Conservation (phyloP, 805 yeast genomes). For the Wickerhamomyces strasburgensis region DNA sequence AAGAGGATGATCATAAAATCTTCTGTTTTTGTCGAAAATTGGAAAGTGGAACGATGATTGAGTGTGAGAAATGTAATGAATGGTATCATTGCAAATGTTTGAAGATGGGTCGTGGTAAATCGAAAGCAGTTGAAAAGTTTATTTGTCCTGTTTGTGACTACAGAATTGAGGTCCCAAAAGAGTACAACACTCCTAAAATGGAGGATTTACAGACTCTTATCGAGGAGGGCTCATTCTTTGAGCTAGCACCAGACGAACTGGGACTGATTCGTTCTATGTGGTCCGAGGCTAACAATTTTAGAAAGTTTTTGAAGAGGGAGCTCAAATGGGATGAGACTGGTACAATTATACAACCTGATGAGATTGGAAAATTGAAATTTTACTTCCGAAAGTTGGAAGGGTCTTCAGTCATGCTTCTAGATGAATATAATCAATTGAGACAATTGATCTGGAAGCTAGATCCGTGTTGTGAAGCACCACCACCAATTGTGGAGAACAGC, state of each 20-base stretch:
- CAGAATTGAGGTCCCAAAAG: constrained; percentile 27
- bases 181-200: constrained; percentile 29
- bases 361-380: constrained; percentile 31
- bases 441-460: constrained; percentile 23
- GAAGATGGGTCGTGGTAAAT: constrained; percentile 30
- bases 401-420: constrained; percentile 29
- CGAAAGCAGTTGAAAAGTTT: constrained; percentile 33
- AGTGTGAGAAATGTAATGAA: constrained; percentile 64
- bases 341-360: constrained; percentile 19
- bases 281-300: constrained; percentile 18
- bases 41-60: constrained; percentile 63
- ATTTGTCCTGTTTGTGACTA: constrained; percentile 53
- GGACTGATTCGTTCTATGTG: constrained; percentile 15
- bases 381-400: constrained; percentile 47
- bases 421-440: constrained; percentile 31
- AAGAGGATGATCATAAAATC: constrained; percentile 18
- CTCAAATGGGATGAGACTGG: constrained; percentile 19
- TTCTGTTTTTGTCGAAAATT: constrained; percentile 61
- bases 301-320: constrained; percentile 15
- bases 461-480: constrained; percentile 24
- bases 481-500: constrained; percentile 24
- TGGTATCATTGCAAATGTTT: constrained; percentile 69
- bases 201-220: constrained; percentile 28
- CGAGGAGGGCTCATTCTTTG: constrained; percentile 25
- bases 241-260: constrained; percentile 32